These are phyloP conservation scores for Vanrija pseudolonga DNA, from an alignment of 1,284 basidiomycete species.

Conservation along the genomic window DNA sequence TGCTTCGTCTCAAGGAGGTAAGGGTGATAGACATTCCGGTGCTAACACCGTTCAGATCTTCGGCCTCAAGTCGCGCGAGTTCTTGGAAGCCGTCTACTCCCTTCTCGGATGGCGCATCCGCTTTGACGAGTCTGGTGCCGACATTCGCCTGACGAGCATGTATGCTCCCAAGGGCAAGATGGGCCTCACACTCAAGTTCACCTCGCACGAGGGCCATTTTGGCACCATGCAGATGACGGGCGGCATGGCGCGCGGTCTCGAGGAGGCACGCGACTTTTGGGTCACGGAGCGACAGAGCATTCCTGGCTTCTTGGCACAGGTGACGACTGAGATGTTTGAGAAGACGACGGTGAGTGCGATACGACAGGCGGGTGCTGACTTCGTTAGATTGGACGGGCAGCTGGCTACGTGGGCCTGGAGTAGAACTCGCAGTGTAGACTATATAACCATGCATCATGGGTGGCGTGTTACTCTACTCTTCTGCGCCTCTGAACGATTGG, in stretches of 20 bases:
- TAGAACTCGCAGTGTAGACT: slow-evolving; percentile 5
- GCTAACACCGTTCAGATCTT: slow-evolving; percentile 40
- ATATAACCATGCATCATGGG: not conserved
- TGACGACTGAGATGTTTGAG: slow-evolving; percentile 53
- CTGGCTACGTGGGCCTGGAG: slow-evolving; percentile 43
- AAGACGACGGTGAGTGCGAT: slow-evolving; percentile 45
- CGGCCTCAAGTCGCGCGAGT: slow-evolving; percentile 54
- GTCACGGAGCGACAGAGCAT: slow-evolving; percentile 53
- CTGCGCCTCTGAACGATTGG: too few species aligned
- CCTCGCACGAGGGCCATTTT: slow-evolving; percentile 51
- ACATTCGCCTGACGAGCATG: slow-evolving; percentile 55
- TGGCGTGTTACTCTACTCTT: not conserved
- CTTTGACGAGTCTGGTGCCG: slow-evolving; percentile 55
- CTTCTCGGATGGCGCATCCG: slow-evolving; percentile 57
- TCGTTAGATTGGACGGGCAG: slow-evolving; percentile 37
- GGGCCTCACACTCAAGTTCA: slow-evolving; percentile 51
- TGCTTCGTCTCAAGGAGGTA: slow-evolving; percentile 53
- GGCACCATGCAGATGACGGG: slow-evolving; percentile 54
- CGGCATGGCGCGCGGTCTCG: slow-evolving; percentile 45
- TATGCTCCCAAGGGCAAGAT: slow-evolving; percentile 54
- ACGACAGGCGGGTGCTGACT: not conserved
- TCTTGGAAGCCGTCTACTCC: slow-evolving; percentile 55
- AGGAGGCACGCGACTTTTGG: slow-evolving; percentile 54
- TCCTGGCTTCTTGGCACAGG: slow-evolving; percentile 54
- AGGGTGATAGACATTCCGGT: not conserved